Evolutionary conservation across 768 basidiomycete species (phyloP).

Genomic region (Lentinula detonsa): DNA sequence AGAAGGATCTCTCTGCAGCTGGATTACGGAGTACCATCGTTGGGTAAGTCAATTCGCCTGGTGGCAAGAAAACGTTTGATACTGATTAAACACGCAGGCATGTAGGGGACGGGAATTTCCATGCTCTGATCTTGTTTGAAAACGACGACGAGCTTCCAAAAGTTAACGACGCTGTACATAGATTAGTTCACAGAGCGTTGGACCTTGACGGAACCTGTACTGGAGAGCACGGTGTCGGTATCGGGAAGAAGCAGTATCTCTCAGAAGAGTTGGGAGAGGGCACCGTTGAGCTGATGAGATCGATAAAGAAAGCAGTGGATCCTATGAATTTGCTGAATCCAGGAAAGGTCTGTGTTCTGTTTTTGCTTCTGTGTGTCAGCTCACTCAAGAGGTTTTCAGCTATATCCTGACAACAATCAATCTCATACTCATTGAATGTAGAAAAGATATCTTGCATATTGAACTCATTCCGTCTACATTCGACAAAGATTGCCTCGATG

Average conservation of each 20-base stretch:
- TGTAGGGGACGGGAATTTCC: slow-evolving; percentile 68
- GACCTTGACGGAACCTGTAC: slow-evolving; percentile 75
- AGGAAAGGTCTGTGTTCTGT: slow-evolving; percentile 47
- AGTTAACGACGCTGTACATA: slow-evolving; percentile 58
- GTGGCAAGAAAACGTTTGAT: neutral
- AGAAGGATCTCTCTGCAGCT: slow-evolving; percentile 61
- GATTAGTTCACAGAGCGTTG: slow-evolving; percentile 67
- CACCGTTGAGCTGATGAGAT: slow-evolving; percentile 82
- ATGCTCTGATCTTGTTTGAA: slow-evolving; percentile 51
- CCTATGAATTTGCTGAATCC: slow-evolving; percentile 83
- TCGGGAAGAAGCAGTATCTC: slow-evolving; percentile 84
- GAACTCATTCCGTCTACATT: neutral
- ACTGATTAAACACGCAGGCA: slow-evolving; percentile 39
- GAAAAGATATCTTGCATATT: neutral
- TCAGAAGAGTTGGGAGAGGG: slow-evolving; percentile 75
- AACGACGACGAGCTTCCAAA: slow-evolving; percentile 50
- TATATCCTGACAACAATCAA: slow-evolving; percentile 1
- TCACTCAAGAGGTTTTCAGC: neutral
- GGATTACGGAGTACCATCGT: slow-evolving; percentile 65
- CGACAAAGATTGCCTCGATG: too few species aligned
- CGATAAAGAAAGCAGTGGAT: slow-evolving; percentile 76
- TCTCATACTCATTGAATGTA: neutral
- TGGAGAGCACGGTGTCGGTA: slow-evolving; percentile 84
- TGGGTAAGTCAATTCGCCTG: neutral
- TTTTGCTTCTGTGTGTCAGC: neutral